These are phyloP conservation scores for Salix exigua DNA, from an alignment of 345 rosid genomes.

Conservation along the genomic window DNA sequence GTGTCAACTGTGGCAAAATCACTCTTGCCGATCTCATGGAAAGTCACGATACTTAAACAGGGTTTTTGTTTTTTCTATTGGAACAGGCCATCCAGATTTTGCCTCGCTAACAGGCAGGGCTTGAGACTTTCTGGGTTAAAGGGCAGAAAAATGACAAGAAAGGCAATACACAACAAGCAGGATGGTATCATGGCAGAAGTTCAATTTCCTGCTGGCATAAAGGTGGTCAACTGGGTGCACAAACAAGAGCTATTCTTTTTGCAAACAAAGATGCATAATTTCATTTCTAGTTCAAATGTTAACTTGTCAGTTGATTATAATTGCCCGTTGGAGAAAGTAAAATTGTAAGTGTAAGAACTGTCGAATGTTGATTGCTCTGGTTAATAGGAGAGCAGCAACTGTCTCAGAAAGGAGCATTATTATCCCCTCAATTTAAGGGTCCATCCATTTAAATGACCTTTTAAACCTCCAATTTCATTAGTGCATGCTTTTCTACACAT, in stretches of 20 bases:
- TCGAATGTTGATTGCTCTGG: not conserved
- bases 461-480: not conserved
- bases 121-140: not conserved
- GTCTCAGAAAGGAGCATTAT: not conserved
- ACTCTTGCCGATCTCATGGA: conserved; percentile 54
- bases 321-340: not conserved
- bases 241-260: too few species aligned
- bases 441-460: not conserved
- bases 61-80: not conserved
- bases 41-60: conserved; percentile 2
- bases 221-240: too few species aligned
- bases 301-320: not conserved
- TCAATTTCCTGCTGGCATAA: too few species aligned
- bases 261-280: too few species aligned
- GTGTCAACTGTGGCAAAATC: conserved; percentile 45
- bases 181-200: not conserved
- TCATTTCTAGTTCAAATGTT: not conserved
- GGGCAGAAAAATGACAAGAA: not conserved
- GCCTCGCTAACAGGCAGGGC: not conserved
- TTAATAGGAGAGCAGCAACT: not conserved
- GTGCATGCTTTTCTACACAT: not conserved
- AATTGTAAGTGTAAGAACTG: not conserved
- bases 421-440: not conserved
- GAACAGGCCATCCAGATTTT: not conserved
- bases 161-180: not conserved